Base-by-base conservation (phyloP, 2,329 filamentous ascomycete genomes). In the Fusarium paranaense region DNA sequence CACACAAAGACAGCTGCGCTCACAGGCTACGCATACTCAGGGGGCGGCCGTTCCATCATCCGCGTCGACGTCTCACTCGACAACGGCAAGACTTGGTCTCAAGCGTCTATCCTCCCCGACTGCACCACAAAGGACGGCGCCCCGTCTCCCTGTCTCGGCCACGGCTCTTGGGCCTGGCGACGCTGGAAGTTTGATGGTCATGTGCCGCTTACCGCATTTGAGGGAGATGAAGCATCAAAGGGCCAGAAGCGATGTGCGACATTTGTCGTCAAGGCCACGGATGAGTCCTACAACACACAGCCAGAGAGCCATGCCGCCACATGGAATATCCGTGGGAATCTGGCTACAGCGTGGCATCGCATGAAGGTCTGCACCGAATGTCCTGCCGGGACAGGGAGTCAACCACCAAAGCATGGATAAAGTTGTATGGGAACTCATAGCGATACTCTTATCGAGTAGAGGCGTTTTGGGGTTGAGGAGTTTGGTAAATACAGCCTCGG, bases 21-120 rank as follows among this genome's bases (percentile, higher is more conserved):
- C 6, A 85, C 87, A 60, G 92, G 92, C 1, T 94, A 92, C 78
- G 92, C 92, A 2, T 92, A 91, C 78, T 91, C 90, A 0, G 92
- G 92, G 32, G 92, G 91, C 52, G 92, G 92, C 2, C 87, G 90
- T 35, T 86, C 86, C 78, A 91, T 93, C 71, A 86, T 91, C 54
- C 88, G 91, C n/a, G 91, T 94, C 4, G 92, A 94, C 73, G 83
- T 93, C 35, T 91, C 88, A 67, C 83, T 90, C 33, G 91, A 94
- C 77, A 89, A 88, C 27, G 91, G 91, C 42, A 84, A 83, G 64
- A 89, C 87, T 2, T 93, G 91, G 91, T 86, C 89, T 63, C 90
- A 93, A 76, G 92, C 91, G 9, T 81, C 86, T 62, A 85, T 93
- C 27, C 79, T 91, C 2, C 85, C 88, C 62, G 88, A 90, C 75